phyloP scores from a whole-genome alignment of 1,284 basidiomycete genomes.

The Pseudozyma pruni region DNA sequence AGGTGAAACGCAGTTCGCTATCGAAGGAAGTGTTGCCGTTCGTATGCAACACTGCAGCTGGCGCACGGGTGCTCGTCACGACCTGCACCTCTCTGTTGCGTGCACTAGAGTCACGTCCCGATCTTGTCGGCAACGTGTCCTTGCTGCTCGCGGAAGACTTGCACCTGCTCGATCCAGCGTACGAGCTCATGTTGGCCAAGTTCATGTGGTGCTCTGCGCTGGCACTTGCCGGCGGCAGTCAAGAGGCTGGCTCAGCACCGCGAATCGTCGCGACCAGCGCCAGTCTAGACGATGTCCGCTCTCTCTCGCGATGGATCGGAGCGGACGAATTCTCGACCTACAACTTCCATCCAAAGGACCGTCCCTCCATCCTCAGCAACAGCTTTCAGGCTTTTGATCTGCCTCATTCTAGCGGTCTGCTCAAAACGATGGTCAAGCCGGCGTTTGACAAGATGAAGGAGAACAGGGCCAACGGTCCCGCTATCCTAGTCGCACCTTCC shows the following conservation, averaged over 20 bases:
- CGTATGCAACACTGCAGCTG: constrained; percentile 9
- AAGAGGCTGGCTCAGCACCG: not conserved
- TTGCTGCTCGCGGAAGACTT: constrained; percentile 86
- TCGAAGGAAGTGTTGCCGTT: constrained; percentile 24
- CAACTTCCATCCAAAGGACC: constrained; percentile 83
- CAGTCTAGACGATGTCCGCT: constrained; percentile 82
- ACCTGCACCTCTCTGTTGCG: constrained; percentile 67
- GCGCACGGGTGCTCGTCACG: constrained; percentile 65
- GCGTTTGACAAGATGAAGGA: constrained; percentile 74
- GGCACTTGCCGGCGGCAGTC: not conserved
- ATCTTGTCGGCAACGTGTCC: constrained; percentile 18
- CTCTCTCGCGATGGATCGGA: constrained; percentile 85
- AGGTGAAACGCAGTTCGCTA: constrained; percentile 26
- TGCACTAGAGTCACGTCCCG: constrained; percentile 40
- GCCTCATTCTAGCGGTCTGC: constrained; percentile 84
- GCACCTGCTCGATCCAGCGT: constrained; percentile 82
- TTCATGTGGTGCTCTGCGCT: constrained; percentile 32
- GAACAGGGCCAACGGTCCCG: constrained; percentile 71
- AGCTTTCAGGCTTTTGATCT: constrained; percentile 84
- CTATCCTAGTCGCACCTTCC: constrained; percentile 91
- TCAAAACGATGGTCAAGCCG: constrained; percentile 93
- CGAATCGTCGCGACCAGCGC: constrained; percentile 83
- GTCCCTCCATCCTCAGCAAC: constrained; percentile 81
- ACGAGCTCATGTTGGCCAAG: constrained; percentile 82
- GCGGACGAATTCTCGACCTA: constrained; percentile 77